phyloP scores from a whole-genome alignment of 352 stramenopile species.

The Sclerospora graminicola region DNA sequence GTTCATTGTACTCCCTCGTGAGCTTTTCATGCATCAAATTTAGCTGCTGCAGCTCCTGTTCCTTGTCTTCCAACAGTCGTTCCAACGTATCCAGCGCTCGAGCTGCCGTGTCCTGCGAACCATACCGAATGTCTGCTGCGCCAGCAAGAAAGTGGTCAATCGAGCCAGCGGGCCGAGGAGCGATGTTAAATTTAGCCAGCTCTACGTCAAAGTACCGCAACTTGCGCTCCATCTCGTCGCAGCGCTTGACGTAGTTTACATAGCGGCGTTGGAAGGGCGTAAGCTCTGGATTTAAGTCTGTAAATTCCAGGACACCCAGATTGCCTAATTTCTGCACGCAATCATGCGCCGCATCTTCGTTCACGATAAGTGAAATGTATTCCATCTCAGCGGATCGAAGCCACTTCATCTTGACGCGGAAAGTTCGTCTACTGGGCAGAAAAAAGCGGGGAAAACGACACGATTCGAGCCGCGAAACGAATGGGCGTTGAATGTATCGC shows the following conservation, averaged over 20 bases:
- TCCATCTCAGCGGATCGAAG: slow-evolving; percentile 98
- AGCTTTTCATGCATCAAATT: slow-evolving; percentile 97
- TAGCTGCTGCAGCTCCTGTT: slow-evolving; percentile 93
- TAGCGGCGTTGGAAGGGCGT: slow-evolving; percentile 98
- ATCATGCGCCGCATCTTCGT: slow-evolving; percentile 95
- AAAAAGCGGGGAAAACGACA: background rate
- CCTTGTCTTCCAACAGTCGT: slow-evolving; percentile 92
- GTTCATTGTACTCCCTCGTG: slow-evolving; percentile 96
- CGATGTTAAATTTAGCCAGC: slow-evolving; percentile 91
- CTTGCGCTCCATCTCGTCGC: slow-evolving; percentile 98
- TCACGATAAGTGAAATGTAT: slow-evolving; percentile 98
- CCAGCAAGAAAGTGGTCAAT: slow-evolving; percentile 71
- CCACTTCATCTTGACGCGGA: slow-evolving; percentile 77
- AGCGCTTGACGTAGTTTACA: slow-evolving; percentile 97
- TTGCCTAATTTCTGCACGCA: slow-evolving; percentile 95
- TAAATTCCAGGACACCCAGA: slow-evolving; percentile 96
- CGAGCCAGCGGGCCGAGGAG: slow-evolving; percentile 50
- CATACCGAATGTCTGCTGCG: slow-evolving; percentile 68
- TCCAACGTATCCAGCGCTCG: slow-evolving; percentile 93
- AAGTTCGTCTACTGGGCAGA: background rate
- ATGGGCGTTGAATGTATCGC: slow-evolving; percentile 5
- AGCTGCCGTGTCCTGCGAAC: slow-evolving; percentile 66
- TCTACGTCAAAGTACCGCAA: slow-evolving; percentile 94
- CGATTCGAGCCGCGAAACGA: background rate
- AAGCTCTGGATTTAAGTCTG: slow-evolving; percentile 97